phyloP scores from a whole-genome alignment of 2,329 filamentous ascomycete genomes.

The Fusarium miscanthi region DNA sequence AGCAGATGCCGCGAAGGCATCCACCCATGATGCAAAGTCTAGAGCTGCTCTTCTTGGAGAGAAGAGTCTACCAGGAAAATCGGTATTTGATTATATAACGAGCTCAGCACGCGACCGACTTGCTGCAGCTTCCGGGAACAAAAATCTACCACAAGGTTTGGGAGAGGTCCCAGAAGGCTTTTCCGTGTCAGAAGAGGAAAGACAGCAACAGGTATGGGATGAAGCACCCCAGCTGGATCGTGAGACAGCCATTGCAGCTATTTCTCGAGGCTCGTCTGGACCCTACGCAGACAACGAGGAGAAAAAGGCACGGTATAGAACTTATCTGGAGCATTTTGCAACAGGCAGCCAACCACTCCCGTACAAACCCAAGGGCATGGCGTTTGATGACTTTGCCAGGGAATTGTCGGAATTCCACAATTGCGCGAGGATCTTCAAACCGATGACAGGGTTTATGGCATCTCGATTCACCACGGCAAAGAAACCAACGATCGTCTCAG shows the following conservation, averaged over 20 bases:
- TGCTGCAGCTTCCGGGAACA: constrained; percentile 78
- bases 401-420: constrained; percentile 82
- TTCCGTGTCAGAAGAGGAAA: constrained; percentile 71
- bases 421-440: constrained; percentile 81
- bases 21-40: constrained; percentile 77
- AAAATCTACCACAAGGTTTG: constrained; percentile 79
- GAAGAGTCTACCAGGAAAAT: constrained; percentile 82
- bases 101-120: constrained; percentile 81
- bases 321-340: constrained; percentile 82
- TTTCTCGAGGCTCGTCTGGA: constrained; percentile 71
- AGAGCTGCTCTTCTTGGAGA: constrained; percentile 87
- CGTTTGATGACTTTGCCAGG: constrained; percentile 78
- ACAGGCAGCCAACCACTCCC: constrained; percentile 61
- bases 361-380: constrained; percentile 54
- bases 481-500: constrained; percentile 51
- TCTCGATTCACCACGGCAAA: constrained; percentile 86
- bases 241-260: constrained; percentile 73
- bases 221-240: constrained; percentile 74
- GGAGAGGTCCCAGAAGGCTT: constrained; percentile 78
- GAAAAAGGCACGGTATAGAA: constrained; percentile 84
- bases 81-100: constrained; percentile 92
- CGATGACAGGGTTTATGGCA: constrained; percentile 92
- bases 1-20: constrained; percentile 81
- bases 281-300: constrained; percentile 86
- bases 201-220: constrained; percentile 66